Evolutionary conservation across 768 basidiomycete genomes (phyloP), one percentile per base, ranked within the genome.

Genomic region (Russula olivacea): DNA sequence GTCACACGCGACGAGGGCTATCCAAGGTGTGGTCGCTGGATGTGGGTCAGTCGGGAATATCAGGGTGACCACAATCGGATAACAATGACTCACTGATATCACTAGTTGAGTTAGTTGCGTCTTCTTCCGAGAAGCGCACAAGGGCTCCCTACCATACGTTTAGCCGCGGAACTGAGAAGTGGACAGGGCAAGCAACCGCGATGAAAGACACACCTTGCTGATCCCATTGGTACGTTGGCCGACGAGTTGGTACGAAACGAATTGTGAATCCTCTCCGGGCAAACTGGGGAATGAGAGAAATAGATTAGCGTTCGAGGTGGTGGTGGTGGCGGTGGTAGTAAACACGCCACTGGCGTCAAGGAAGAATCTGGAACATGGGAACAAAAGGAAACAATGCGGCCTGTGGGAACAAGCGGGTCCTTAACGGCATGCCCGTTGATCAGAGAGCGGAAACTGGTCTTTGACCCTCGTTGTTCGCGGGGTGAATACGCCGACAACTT

Each of bases 1-100:
- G 70, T 95, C 93, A 73, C 93, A 96, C 3, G 85, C 81, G 54
- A 97, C 82, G 66, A 94, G 80, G 14, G 94, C 94, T 68, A 97
- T 89, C 93, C 93, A 97, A 4, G 94, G 92, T 0, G 93, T 91
- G 6, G 76, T 78, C 3, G 89, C 88, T 82, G 67, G 30, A 55
- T 9, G 11, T 28, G 32, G 8, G 23, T 60, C 25, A 64, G 30
- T 21, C 12, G 21, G 38, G 11, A 48, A 30, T 25, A n/a, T 28
- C n/a, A 36, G 15, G 47, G 28, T 17, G 5, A 10, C 30, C 28
- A 52, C n/a, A 32, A 54, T 8, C 21, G 15, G 50, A 54, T 36
- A n/a, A 19, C 8, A 10, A 61, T 43, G 8, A 70, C 83, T 61
- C 74, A 76, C 84, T 81, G 48, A 78, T 81, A 34, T 74, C 71